Evolutionary conservation across 1,284 basidiomycete species (phyloP), one percentile per base, ranked within the genome.

Genomic region (Puccinia horiana): DNA sequence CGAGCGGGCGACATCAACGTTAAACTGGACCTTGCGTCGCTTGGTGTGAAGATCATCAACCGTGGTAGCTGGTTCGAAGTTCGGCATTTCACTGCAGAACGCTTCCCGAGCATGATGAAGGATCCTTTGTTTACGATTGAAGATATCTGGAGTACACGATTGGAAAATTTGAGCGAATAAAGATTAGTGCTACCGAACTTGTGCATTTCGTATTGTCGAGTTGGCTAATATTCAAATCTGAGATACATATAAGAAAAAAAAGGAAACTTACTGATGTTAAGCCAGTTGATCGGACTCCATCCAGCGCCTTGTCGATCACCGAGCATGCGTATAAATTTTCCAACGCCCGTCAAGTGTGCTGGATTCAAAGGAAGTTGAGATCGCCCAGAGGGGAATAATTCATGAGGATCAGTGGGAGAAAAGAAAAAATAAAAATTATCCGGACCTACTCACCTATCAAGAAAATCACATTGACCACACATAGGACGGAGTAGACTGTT

Each of bases 251-350:
- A 69, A n/a, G 26, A 29, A 35, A 35, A 23, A 35, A 47, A 52
- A 52, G n/a, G 1, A 52, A 23, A 54, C 65, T 26, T 35, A 79
- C 77, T 79, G 63, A 79, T 79, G 52, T 79, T 69, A 29, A 79
- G 61, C 77, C 77, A 79, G 42, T 79, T 79, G 47, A 79, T 79
- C 44, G 67, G 63, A 56, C 63, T 54, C 77, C 77, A 79, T 32
- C 77, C 77, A 18, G 63, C 77, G 3, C 77, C 77, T 29, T 79
- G 52, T 14, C 61, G 63, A n/a, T 70, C 63, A 56, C 77, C 77
- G 5, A 79, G 65, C 52, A 69, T 54, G 18, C 52, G 37, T 26
- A 79, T 54, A n/a, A 79, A 40, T 42, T 79, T 79, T 26, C 63
- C 63, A 37, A 79, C 47, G 2, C 77, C 77, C 77, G 70, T 35